Percentiles rank a stretch among this genome's conserved stretches.
Conservation (phyloP, 176 grass and related monocot species). For the Melocanna baccifera region DNA sequence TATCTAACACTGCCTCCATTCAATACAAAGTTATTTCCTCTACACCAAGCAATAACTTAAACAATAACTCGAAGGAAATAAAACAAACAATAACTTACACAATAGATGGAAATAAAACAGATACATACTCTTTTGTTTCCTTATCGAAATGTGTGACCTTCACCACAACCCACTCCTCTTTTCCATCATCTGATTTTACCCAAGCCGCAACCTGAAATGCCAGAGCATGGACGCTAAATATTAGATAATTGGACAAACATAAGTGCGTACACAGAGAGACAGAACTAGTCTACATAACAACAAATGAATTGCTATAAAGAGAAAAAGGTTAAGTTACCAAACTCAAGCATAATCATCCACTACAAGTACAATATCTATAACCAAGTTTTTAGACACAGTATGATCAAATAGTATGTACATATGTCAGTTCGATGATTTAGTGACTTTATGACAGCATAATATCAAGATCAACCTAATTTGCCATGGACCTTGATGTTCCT, state of each 20-base stretch:
- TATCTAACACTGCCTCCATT: not conserved
- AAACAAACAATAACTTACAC: not conserved
- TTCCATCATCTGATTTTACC: slow-evolving; percentile 81
- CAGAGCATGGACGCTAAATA: not conserved
- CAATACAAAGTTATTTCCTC: not conserved
- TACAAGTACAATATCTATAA: slow-evolving; percentile 9
- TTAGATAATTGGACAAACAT: slow-evolving; percentile 8
- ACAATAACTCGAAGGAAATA: not conserved
- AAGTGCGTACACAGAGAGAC: not conserved
- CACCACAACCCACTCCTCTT: slow-evolving; percentile 92
- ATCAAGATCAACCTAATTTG: not conserved
- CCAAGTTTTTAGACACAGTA: not conserved
- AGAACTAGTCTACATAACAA: not conserved
- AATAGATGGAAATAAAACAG: slow-evolving; percentile 1
- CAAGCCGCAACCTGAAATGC: slow-evolving; percentile 92
- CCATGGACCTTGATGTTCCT: not conserved
- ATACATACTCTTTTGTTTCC: slow-evolving; percentile 89
- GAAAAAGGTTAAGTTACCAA: not conserved
- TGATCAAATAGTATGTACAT: not conserved
- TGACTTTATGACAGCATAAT: not conserved
- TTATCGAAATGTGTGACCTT: slow-evolving; percentile 97
- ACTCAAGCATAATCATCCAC: slow-evolving; percentile 11
- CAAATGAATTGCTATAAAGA: not conserved
- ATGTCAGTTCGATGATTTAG: not conserved
- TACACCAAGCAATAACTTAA: not conserved